Conservation (phyloP, 129 eudicot genomes). For the Sambucus nigra region DNA sequence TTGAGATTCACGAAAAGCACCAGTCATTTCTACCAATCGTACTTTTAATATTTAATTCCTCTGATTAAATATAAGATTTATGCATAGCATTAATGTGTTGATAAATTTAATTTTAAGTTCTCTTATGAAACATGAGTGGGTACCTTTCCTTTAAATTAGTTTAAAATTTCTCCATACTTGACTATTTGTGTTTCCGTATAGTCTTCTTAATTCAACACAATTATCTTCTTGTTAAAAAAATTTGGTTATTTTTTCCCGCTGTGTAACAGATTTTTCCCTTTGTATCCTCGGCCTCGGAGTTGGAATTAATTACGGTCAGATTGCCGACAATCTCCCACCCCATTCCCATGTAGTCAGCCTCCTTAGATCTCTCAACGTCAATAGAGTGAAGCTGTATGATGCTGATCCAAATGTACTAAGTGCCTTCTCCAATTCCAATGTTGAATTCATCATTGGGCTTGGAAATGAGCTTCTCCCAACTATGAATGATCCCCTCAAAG, state of each 20-base stretch:
- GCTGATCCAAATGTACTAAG: constrained; percentile 69
- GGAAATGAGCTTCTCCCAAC: constrained; percentile 60
- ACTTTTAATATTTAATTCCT: too few relatives aligned
- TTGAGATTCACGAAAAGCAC: too few relatives aligned
- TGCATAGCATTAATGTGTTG: too few relatives aligned
- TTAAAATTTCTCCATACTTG: neutral
- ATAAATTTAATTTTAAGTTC: too few relatives aligned
- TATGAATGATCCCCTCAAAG: constrained; percentile 57
- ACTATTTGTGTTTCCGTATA: too few relatives aligned
- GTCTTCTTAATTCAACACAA: neutral
- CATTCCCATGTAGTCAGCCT: constrained; percentile 54
- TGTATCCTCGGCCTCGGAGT: constrained; percentile 48
- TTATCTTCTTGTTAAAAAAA: too few relatives aligned
- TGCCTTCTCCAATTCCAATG: constrained; percentile 60
- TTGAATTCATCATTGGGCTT: constrained; percentile 67
- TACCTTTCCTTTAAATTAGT: too few relatives aligned
- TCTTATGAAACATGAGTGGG: too few relatives aligned
- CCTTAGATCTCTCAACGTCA: constrained; percentile 56
- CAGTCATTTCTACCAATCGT: too few relatives aligned
- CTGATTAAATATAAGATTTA: too few relatives aligned
- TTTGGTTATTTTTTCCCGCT: neutral
- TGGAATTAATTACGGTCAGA: constrained; percentile 85
- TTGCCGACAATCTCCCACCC: constrained; percentile 79
- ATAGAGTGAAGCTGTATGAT: constrained; percentile 72
- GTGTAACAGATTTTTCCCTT: constrained; percentile 35